phyloP scores from a whole-genome alignment of 495 filamentous ascomycete species.

The Zalerion maritima region DNA sequence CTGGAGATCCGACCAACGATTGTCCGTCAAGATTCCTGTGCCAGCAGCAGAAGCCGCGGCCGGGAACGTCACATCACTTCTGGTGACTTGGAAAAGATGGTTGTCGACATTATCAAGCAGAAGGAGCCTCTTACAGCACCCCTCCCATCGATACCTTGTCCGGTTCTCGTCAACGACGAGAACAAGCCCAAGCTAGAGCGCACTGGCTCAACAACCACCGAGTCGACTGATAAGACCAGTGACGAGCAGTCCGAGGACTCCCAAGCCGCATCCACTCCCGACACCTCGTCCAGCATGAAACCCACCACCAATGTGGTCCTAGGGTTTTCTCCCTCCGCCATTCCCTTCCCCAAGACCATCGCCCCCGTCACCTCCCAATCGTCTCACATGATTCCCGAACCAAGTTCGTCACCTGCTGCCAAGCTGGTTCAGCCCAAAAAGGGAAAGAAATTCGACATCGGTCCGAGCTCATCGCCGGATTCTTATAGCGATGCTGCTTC shows the following conservation, averaged over 20 bases:
- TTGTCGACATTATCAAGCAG: slow-evolving; percentile 68
- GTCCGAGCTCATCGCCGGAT: slow-evolving; percentile 38
- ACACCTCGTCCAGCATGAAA: slow-evolving; percentile 27
- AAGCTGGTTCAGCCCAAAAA: slow-evolving; percentile 33
- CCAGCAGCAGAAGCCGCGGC: slow-evolving; percentile 46
- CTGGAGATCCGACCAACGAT: slow-evolving; percentile 46
- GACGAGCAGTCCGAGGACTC: slow-evolving; percentile 15
- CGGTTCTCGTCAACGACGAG: slow-evolving; percentile 11
- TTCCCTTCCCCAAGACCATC: slow-evolving; percentile 42
- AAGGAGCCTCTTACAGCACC: slow-evolving; percentile 49
- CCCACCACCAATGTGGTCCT: slow-evolving; percentile 64
- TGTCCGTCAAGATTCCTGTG: slow-evolving; percentile 38
- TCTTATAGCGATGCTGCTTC: slow-evolving; percentile 28
- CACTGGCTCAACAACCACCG: slow-evolving; percentile 22
- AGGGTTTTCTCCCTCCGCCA: slow-evolving; percentile 70
- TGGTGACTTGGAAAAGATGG: slow-evolving; percentile 75
- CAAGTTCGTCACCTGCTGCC: slow-evolving; percentile 28
- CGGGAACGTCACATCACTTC: slow-evolving; percentile 86
- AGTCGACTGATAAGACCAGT: slow-evolving; percentile 18
- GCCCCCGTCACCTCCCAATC: slow-evolving; percentile 14
- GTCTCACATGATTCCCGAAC: slow-evolving; percentile 26
- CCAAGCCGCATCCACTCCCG: slow-evolving; percentile 20
- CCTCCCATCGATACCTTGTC: slow-evolving; percentile 29
- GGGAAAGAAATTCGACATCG: slow-evolving; percentile 38
- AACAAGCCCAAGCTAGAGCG: slow-evolving; percentile 10